Conservation (phyloP, 352 stramenopile genomes). For the Phytophthora foliorum region DNA sequence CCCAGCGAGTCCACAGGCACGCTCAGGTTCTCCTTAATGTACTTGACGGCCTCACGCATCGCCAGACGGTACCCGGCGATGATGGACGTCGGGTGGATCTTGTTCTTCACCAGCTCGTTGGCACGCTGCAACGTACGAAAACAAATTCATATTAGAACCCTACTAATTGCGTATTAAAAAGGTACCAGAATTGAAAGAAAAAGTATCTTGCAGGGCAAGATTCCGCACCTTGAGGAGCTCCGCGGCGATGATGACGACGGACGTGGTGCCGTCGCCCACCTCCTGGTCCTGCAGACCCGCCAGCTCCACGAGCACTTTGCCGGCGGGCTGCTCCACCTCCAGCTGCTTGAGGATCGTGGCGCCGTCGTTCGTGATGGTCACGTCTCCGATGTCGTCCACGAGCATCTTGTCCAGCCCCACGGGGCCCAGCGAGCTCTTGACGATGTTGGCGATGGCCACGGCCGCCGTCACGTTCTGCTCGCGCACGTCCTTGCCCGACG, state of each 20-base stretch:
- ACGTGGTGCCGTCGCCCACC: conserved; percentile 99
- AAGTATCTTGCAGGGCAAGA: conserved; percentile 22
- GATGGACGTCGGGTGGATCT: conserved; percentile 99
- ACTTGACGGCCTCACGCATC: conserved; percentile 98
- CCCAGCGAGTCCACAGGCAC: conserved; percentile 96
- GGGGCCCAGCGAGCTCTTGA: conserved; percentile 98
- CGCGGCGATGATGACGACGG: conserved; percentile 98
- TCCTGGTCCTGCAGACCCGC: conserved; percentile 99
- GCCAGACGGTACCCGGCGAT: conserved; percentile 99
- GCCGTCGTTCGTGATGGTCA: conserved; percentile 99
- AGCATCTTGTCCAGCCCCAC: conserved; percentile 99
- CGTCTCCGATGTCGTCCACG: conserved; percentile 98
- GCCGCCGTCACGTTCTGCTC: conserved; percentile 98
- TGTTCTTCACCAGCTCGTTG: conserved; percentile 98
- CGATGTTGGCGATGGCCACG: conserved; percentile 99
- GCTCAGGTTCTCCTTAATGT: conserved; percentile 99
- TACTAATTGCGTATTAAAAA: background rate
- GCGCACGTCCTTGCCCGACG: conserved; percentile 94
- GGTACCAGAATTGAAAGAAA: conserved; percentile 1
- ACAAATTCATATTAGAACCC: background rate
- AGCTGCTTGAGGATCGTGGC: conserved; percentile 99
- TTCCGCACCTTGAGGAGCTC: conserved; percentile 94
- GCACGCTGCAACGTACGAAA: conserved; percentile 73
- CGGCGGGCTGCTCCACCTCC: conserved; percentile 99
- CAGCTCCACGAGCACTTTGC: conserved; percentile 98